Base-by-base conservation (phyloP, 345 rosid genomes). In the Corymbia maculata region DNA sequence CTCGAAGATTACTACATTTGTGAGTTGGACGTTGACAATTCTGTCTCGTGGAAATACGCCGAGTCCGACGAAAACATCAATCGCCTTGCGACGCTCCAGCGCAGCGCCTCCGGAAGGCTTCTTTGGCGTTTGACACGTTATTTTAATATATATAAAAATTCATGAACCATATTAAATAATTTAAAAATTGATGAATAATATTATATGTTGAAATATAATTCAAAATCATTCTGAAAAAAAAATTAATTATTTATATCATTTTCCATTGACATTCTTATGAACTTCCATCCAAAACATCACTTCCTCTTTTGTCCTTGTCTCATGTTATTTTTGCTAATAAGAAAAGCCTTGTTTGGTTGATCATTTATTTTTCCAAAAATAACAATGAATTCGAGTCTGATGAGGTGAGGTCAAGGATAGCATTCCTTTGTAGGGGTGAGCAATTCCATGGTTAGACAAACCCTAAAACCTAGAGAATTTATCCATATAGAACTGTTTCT, bases 341-440 rank as follows among this genome's bases (percentile, higher is more conserved):
- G 75, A 66, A 66, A 4, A 30, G 15, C 19, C 42, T 14, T 14
- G 17, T n/a, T 66, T 6, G 75, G 75, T 66, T 30, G 42, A 42
- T 1, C 9, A 64, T 13, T 28, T 64, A 64, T 13, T 64, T 30
- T 68, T 30, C 2, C 8, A 7, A 30, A 68, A 15, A 30, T 17
- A 15, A 36, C 44, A 14, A 8, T 15, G 22, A 11, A 14, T 68
- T 6, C 13, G 68, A 16, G 32, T 28, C 4, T 3, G 4, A 3
- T 2, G 0, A n/a, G 21, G 19, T 66, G 9, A 0, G 36, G 42
- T 8, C 8, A 30, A 7, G 1, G n/a, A n/a, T 64, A n/a, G 19
- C 19, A 13, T 64, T 64, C 17, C 19, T 57, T 57, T 9, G n/a
- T 0, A 19, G 19, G 24, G 9, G 4, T 52, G 57, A 52, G 24